Percentiles rank a stretch among this genome's conserved stretches.
Conservation (phyloP, 176 grass and related monocot species). For the Poa pratensis region DNA sequence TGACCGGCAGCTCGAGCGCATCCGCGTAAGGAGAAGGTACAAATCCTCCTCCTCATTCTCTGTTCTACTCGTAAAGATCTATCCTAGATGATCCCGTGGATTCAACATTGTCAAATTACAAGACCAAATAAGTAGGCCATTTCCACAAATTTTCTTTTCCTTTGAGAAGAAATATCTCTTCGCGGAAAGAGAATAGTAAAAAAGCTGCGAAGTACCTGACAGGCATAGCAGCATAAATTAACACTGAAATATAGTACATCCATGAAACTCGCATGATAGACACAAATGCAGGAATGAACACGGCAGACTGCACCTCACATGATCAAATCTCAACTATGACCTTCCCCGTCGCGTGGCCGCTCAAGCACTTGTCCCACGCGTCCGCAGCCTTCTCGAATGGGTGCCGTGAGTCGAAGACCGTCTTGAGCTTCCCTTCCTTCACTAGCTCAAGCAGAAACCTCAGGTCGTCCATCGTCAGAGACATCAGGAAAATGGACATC, state of each 20-base stretch:
- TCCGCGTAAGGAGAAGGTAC: no score
- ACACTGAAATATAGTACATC: background rate
- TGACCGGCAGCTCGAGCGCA: no score
- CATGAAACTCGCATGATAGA: background rate
- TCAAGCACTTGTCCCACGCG: slow-evolving; percentile 48
- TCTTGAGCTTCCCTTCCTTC: slow-evolving; percentile 43
- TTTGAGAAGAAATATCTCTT: background rate
- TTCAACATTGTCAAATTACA: background rate
- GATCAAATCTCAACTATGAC: slow-evolving; percentile 42
- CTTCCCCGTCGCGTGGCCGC: slow-evolving; percentile 47
- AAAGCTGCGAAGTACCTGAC: background rate
- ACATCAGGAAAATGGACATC: background rate
- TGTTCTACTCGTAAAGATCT: no score
- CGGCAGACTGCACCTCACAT: background rate
- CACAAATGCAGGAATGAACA: background rate
- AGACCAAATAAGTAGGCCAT: background rate
- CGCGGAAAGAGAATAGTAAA: background rate
- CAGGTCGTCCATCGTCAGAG: slow-evolving; percentile 23
- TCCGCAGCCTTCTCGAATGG: slow-evolving; percentile 38
- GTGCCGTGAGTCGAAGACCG: slow-evolving; percentile 42
- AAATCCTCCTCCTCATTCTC: no score
- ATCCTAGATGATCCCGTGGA: no score
- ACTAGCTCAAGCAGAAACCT: slow-evolving; percentile 38
- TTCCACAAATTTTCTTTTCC: background rate
- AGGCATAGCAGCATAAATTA: background rate